Percentiles rank a stretch among this genome's conserved stretches.
Conservation (phyloP, 2,329 filamentous ascomycete species). For the Trichophyton equinum region DNA sequence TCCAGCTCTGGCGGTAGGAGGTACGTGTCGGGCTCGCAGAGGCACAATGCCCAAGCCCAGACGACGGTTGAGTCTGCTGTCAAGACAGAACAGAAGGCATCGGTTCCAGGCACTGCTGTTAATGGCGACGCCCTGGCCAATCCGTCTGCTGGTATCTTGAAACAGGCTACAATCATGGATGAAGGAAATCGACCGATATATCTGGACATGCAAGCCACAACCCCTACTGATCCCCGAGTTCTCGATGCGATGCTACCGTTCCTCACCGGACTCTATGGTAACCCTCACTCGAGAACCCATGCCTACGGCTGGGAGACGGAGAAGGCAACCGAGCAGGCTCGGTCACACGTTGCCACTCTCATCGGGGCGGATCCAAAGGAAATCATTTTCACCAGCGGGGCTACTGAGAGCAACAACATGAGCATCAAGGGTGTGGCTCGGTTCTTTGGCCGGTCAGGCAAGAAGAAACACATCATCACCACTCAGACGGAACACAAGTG, state of each 20-base stretch:
- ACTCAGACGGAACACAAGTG: slow-evolving; percentile 98
- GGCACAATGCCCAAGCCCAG: slow-evolving; percentile 56
- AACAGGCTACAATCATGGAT: slow-evolving; percentile 85
- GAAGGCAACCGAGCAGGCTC: slow-evolving; percentile 77
- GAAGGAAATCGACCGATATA: slow-evolving; percentile 90
- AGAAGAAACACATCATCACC: slow-evolving; percentile 98
- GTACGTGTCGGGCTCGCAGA: slow-evolving; percentile 66
- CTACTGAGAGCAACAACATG: slow-evolving; percentile 99
- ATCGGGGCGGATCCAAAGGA: slow-evolving; percentile 95
- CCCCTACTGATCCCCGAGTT: slow-evolving; percentile 84
- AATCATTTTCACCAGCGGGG: slow-evolving; percentile 96
- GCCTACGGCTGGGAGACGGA: slow-evolving; percentile 99
- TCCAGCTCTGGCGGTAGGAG: slow-evolving; percentile 32
- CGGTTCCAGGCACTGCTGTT: slow-evolving; percentile 48
- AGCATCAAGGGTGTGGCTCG: slow-evolving; percentile 95
- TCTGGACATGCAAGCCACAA: slow-evolving; percentile 96
- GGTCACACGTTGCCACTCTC: slow-evolving; percentile 67
- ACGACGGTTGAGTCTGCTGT: slow-evolving; percentile 74
- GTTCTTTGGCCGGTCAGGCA: slow-evolving; percentile 83
- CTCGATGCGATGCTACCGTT: slow-evolving; percentile 94
- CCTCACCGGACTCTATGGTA: slow-evolving; percentile 86
- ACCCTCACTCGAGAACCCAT: slow-evolving; percentile 93
- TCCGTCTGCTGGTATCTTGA: slow-evolving; percentile 70
- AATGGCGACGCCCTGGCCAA: slow-evolving; percentile 59
- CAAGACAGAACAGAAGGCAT: slow-evolving; percentile 73